Base-by-base conservation (phyloP, 164 flowering plant genomes). In the Hamamelis virginiana region DNA sequence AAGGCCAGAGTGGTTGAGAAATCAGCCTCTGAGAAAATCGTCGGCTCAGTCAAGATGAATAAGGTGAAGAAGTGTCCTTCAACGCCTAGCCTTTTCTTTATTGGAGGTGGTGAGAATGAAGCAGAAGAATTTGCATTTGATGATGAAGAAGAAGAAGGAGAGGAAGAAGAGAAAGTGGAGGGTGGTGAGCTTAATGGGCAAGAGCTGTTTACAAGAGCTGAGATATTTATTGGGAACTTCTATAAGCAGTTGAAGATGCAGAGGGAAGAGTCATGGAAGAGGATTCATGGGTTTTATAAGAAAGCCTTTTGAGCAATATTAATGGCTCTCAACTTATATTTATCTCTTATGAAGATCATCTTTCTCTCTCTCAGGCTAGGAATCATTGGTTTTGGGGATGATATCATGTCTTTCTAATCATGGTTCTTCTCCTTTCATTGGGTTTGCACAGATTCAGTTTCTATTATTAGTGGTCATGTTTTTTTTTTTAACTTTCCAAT, bases 241-340 rank as follows among this genome's bases (percentile, higher is more conserved):
- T 85, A 90, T 79, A 83, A 82, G 76, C 90, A 91, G 78, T 67
- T 89, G 83, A 88, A 88, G 87, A 86, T 88, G 69, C 97, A 89
- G 60, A 91, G 88, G 73, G 89, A 89, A 70, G 91, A 87, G n/a
- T 90, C 92, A 57, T 82, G 89, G 89, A 86, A 82, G 68, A 85
- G 62, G 78, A 81, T 87, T 72, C 89, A 87, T 80, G 89, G 77
- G 18, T 62, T 87, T 45, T 84, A 85, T 73, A 86, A 82, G 27
- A 86, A 74, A 70, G 83, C 86, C 73, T 81, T 80, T 64, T 82
- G 56, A 83, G 53, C 22, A 23, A 5, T 3, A 19, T 5, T 56
- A n/a, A 18, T 19, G 19, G 41, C 41, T 33, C 41, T 33, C 6
- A n/a, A n/a, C 6, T 6, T 33, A 33, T 33, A 33, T 33, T 6